phyloP scores from a whole-genome alignment of 2,329 filamentous ascomycete genomes.

The Colletotrichum tamarilloi region DNA sequence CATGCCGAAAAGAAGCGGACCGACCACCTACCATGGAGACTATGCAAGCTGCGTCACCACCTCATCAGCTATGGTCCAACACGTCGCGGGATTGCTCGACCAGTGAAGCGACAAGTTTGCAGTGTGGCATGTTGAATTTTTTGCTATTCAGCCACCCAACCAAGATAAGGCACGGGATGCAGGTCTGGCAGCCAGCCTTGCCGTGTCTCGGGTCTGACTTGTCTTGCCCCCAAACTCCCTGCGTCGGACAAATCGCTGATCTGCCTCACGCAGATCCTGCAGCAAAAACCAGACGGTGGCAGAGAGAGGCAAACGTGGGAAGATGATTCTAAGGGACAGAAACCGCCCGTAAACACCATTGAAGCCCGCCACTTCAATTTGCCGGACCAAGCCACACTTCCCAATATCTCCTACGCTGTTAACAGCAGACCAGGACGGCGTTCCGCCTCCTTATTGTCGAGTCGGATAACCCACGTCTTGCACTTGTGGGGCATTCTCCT shows the following conservation, averaged over 20 bases:
- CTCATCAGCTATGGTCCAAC: neutral
- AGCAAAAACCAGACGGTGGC: neutral
- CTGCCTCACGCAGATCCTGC: conserved; percentile 4
- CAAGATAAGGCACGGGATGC: conserved; percentile 25
- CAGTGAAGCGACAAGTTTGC: neutral
- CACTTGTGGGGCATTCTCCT: conserved; percentile 53
- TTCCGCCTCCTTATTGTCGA: conserved; percentile 39
- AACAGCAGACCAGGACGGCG: conserved; percentile 8
- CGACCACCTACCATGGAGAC: neutral
- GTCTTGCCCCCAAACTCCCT: conserved; percentile 12
- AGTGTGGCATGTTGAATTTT: neutral
- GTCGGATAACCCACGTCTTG: conserved; percentile 47
- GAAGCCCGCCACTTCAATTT: neutral
- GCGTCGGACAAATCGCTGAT: neutral
- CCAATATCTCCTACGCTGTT: neutral
- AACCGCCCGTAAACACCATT: neutral
- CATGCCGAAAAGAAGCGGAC: neutral
- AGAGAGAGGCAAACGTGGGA: neutral
- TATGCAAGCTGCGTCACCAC: neutral
- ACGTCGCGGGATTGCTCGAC: neutral
- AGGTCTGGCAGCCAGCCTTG: conserved; percentile 23
- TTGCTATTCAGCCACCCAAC: neutral
- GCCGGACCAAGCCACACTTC: conserved; percentile 10
- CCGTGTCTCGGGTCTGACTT: conserved; percentile 21
- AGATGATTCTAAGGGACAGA: neutral